These are phyloP conservation scores for Nymphaea colorata DNA, from an alignment of 164 flowering plant genomes.

Conservation along the genomic window DNA sequence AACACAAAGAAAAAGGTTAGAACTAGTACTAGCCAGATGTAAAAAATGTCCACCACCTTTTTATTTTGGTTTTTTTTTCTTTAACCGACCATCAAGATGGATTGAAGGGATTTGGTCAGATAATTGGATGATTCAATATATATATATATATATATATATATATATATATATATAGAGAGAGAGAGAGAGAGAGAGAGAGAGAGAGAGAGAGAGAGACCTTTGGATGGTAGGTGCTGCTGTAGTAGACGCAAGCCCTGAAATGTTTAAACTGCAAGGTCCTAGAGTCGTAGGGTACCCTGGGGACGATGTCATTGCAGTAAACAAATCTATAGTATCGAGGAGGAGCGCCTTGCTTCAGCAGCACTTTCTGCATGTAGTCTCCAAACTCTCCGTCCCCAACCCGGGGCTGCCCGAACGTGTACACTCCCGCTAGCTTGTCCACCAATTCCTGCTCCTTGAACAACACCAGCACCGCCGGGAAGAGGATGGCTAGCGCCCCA, in stretches of 20 bases:
- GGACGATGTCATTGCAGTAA: constrained; percentile 69
- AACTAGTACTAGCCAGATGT: too few species aligned
- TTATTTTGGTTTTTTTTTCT: too few species aligned
- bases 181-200: too few species aligned
- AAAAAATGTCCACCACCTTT: not conserved
- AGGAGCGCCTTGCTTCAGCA: constrained; percentile 19
- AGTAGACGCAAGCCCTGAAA: constrained; percentile 53
- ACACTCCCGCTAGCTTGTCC: constrained; percentile 55
- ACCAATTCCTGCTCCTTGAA: constrained; percentile 53
- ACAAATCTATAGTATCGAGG: constrained; percentile 47
- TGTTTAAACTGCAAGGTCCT: constrained; percentile 45
- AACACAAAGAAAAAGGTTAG: too few species aligned
- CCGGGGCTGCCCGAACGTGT: constrained; percentile 84
- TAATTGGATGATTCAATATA: too few species aligned
- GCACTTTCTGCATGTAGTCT: constrained; percentile 34
- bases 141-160: too few species aligned
- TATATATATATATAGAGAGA: too few species aligned
- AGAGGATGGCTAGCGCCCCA: constrained; percentile 67
- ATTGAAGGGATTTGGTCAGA: too few species aligned
- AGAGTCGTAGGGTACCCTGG: constrained; percentile 72
- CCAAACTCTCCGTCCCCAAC: constrained; percentile 61
- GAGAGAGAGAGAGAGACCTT: constrained; percentile 29
- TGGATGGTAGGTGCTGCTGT: constrained; percentile 50
- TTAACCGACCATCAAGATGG: too few species aligned
- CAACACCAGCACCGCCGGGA: constrained; percentile 28